A percentile compares a stretch with the other conserved stretches of the same genome.
Conservation (phyloP, 208 protist genomes). For the Strigomonas culicis region DNA sequence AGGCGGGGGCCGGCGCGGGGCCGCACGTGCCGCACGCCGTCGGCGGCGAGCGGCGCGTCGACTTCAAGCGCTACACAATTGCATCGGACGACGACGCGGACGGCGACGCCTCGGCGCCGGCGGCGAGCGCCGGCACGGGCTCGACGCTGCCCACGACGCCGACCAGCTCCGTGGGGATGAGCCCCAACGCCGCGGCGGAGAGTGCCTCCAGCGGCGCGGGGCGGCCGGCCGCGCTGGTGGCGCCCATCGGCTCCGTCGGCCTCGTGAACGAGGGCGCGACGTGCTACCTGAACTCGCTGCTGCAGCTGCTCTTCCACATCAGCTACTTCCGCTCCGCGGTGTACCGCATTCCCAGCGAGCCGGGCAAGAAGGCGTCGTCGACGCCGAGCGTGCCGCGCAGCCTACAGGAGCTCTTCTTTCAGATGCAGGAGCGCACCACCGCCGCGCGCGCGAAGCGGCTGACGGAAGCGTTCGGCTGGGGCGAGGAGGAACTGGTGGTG, state of each 20-base stretch:
- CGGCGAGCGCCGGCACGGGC: no score
- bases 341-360: conserved; percentile 62
- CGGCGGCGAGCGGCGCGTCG: no score
- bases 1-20: no score
- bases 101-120: no score
- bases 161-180: no score
- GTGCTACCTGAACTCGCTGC: conserved; percentile 90
- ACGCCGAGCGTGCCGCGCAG: conserved; percentile 45
- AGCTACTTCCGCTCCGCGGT: conserved; percentile 83
- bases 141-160: no score
- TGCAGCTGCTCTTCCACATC: conserved; percentile 86
- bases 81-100: no score
- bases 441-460: conserved; percentile 70
- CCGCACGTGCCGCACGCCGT: no score
- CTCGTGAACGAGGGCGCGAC: conserved; percentile 90
- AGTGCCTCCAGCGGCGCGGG: no score
- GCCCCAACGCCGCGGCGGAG: no score
- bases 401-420: conserved; percentile 82
- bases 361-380: background rate
- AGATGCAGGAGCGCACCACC: conserved; percentile 77
- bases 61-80: no score
- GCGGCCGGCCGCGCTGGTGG: background rate
- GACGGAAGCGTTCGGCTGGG: conserved; percentile 90
- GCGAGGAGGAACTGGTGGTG: conserved; percentile 58
- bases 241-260: conserved; percentile 32